Evolutionary conservation across 2,329 filamentous ascomycete species (phyloP), one percentile per base, ranked within the genome.

Genomic region (Hypoxylon sp.): DNA sequence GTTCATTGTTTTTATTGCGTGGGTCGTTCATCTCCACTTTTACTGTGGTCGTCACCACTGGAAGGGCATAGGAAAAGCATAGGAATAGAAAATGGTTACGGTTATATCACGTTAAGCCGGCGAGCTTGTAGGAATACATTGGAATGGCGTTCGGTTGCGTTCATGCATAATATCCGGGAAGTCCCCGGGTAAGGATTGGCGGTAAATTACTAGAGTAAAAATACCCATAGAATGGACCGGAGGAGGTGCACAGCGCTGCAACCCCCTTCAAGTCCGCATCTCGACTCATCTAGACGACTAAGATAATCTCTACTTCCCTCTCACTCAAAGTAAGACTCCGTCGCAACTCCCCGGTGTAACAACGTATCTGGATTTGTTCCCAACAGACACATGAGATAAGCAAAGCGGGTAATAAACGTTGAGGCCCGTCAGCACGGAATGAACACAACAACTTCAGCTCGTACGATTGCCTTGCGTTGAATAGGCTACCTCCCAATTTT

Each of bases 271-370:
- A 7, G 50, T 63, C 36, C 46, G 38, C 41, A 56, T 58, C 61
- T 60, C 67, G 28, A 41, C 64, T 70, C 64, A 17, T 38, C 41
- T 52, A 59, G 30, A 62, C 11, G 30, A 62, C 11, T 56, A 56
- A 45, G 17, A 58, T 52, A 17, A 69, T 69, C 64, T 63, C 57
- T 61, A 64, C 63, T 67, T 93, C 93, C 9, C 28, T 7, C 90
- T 81, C 14, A 38, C 23, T 11, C n/a, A 32, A 34, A n/a, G 2
- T 32, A 19, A 52, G 10, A 30, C 9, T 21, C 5, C 21, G 14
- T 51, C 6, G 30, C 38, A 32, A 49, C 5, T 14, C n/a, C 17
- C 19, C 32, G 41, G 41, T 23, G 28, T 36, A 25, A 36, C 21
- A 49, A 23, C 51, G 23, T 19, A 5, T 28, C 23, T n/a, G 21